Evolutionary conservation across 2,329 filamentous ascomycete genomes (phyloP).

Genomic region (Sporothrix globosa): DNA sequence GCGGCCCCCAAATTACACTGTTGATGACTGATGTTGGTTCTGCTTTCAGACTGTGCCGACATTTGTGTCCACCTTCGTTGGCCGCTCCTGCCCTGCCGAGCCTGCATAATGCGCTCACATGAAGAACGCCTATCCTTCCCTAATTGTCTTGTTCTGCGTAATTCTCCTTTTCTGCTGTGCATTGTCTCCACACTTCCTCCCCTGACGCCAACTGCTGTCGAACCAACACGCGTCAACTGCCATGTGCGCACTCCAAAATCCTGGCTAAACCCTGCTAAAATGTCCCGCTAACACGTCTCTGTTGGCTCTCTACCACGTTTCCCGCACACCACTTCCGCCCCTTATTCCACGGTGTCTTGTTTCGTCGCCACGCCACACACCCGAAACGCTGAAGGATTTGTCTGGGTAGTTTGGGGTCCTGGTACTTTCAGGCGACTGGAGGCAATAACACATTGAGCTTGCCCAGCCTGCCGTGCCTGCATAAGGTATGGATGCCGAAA

Average conservation of each 20-base stretch:
- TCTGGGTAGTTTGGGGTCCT: slow-evolving; percentile 21
- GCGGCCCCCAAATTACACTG: slow-evolving; percentile 6
- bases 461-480: background rate
- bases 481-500: background rate
- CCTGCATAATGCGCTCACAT: slow-evolving; percentile 21
- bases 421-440: background rate
- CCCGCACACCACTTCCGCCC: background rate
- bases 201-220: slow-evolving; percentile 12
- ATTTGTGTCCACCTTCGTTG: background rate
- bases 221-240: slow-evolving; percentile 22
- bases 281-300: background rate
- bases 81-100: background rate
- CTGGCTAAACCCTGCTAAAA: background rate
- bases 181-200: slow-evolving; percentile 22
- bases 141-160: background rate
- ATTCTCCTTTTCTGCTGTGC: slow-evolving; percentile 7
- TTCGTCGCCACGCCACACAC: slow-evolving; percentile 16
- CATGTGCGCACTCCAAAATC: slow-evolving; percentile 18
- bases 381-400: slow-evolving; percentile 9
- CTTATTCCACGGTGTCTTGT: slow-evolving; percentile 8
- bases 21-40: background rate
- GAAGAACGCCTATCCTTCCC: slow-evolving; percentile 9
- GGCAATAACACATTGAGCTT: background rate
- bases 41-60: background rate
- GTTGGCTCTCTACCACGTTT: slow-evolving; percentile 27